These are phyloP conservation scores for Tuber umbilicatum DNA, from an alignment of 495 filamentous ascomycete genomes.

Conservation along the genomic window DNA sequence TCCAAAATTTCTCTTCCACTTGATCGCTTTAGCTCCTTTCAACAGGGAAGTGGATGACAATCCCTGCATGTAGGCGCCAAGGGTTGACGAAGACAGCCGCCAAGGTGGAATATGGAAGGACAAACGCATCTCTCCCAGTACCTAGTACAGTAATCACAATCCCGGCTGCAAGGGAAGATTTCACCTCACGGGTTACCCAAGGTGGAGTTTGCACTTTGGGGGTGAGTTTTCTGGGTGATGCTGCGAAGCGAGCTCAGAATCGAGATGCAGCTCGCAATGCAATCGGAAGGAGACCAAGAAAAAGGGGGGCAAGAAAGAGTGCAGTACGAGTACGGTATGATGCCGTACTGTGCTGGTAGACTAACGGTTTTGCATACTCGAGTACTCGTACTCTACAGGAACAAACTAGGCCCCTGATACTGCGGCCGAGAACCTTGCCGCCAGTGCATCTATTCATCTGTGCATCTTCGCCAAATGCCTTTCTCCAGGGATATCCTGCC, in stretches of 20 bases:
- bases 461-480: conserved; percentile 35
- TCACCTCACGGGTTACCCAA: neutral
- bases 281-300: neutral
- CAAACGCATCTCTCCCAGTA: neutral
- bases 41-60: neutral
- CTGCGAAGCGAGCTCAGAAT: neutral
- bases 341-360: no score
- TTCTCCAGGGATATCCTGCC: neutral
- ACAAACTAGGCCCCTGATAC: neutral
- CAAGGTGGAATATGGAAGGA: neutral
- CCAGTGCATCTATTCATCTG: conserved; percentile 22
- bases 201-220: neutral
- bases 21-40: neutral
- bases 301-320: neutral
- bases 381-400: no score
- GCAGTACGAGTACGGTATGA: neutral
- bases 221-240: neutral
- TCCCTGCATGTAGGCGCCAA: neutral
- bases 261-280: neutral
- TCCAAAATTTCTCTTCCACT: neutral
- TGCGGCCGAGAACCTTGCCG: neutral
- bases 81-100: neutral
- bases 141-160: neutral
- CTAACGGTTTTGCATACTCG: no score
- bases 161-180: neutral